phyloP scores from a whole-genome alignment of 176 grass and related monocot genomes.

The Canna indica region DNA sequence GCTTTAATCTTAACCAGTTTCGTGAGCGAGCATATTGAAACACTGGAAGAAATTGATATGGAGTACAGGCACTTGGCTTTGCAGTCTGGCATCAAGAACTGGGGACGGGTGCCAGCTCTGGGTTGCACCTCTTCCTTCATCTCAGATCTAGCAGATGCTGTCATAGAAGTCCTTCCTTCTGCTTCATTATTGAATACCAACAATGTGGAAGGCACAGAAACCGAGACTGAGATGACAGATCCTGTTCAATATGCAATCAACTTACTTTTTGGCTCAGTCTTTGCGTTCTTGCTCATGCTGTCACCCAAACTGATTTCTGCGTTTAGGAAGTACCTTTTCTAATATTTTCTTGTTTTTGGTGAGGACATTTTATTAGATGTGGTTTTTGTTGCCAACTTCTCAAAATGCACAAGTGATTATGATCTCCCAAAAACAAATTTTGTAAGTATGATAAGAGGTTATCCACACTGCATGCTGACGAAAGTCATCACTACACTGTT shows the following conservation, averaged over 20 bases:
- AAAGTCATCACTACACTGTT: no score
- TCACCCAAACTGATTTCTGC: conserved; percentile 58
- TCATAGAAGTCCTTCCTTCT: conserved; percentile 60
- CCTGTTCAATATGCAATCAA: conserved; percentile 44
- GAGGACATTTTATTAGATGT: background rate
- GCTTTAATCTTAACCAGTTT: conserved; percentile 36
- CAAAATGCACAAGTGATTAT: background rate
- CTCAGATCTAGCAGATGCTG: conserved; percentile 66
- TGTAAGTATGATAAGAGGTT: no score
- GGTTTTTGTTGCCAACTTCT: background rate
- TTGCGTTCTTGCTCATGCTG: conserved; percentile 61
- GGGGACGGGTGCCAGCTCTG: conserved; percentile 89
- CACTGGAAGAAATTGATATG: conserved; percentile 96
- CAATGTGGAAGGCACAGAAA: conserved; percentile 8
- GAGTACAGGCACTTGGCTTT: conserved; percentile 95
- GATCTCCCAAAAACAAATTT: no score
- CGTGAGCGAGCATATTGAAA: conserved; percentile 97
- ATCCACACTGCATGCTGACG: no score
- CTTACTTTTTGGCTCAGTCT: conserved; percentile 64
- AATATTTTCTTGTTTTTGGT: conserved; percentile 6
- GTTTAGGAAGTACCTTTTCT: conserved; percentile 46
- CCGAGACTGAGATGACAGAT: conserved; percentile 27
- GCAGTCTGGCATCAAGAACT: conserved; percentile 82
- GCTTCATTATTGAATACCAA: conserved; percentile 30
- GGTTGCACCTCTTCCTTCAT: conserved; percentile 70